Conservation (phyloP, 371 early-diverging fungal genomes). For the Apophysomyces variabilis region DNA sequence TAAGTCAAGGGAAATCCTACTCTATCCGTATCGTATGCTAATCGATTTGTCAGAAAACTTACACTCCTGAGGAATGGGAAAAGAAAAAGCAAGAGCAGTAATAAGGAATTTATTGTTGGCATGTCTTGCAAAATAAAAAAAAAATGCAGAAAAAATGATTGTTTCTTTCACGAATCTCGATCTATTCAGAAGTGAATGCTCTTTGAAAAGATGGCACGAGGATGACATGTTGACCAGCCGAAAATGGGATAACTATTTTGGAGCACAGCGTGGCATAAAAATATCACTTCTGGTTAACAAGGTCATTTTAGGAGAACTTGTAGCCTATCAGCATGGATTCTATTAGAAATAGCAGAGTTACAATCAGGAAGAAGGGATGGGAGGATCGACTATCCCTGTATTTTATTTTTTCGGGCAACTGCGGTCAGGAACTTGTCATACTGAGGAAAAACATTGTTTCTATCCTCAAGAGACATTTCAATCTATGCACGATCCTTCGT, state of each 20-base stretch:
- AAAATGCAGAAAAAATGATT: neutral
- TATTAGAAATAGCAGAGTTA: neutral
- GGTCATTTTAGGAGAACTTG: constrained; percentile 2
- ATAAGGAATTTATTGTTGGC: neutral
- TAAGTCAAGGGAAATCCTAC: constrained; percentile 24
- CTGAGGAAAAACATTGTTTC: neutral
- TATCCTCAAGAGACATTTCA: neutral
- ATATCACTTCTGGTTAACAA: neutral
- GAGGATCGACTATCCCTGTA: neutral
- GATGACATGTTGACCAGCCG: neutral
- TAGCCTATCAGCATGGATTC: neutral
- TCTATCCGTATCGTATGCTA: neutral
- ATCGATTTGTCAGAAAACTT: constrained; percentile 62
- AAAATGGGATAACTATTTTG: neutral
- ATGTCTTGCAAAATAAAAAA: neutral
- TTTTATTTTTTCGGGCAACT: neutral
- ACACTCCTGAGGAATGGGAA: constrained; percentile 75
- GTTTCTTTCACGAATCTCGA: neutral
- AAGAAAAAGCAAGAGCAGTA: constrained; percentile 36
- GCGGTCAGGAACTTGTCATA: neutral
- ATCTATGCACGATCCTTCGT: neutral
- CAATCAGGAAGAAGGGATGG: neutral
- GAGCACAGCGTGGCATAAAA: neutral
- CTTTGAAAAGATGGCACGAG: neutral
- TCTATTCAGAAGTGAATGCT: neutral